Percentiles rank a stretch among this genome's conserved stretches.
Conservation (phyloP, 2,329 filamentous ascomycete species). For the Sarocladium brachiariae region DNA sequence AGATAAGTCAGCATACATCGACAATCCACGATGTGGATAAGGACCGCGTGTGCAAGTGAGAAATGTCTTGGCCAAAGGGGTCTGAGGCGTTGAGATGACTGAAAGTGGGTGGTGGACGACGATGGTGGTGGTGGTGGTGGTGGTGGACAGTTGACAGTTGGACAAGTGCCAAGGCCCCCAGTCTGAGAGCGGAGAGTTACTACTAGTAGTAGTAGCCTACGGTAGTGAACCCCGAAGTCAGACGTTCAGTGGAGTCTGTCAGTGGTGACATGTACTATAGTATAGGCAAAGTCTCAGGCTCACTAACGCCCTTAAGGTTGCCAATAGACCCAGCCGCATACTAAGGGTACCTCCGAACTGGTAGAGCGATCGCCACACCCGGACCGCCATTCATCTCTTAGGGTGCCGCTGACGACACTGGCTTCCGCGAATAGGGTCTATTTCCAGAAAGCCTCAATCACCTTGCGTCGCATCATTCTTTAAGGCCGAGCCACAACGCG, state of each 20-base stretch:
- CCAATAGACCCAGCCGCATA: constrained; percentile 2
- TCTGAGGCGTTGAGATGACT: neutral
- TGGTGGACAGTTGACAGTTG: no score
- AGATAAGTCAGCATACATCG: neutral
- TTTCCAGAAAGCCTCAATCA: no score
- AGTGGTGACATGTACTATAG: no score
- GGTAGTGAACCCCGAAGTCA: neutral
- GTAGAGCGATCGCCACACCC: neutral
- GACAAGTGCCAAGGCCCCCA: no score
- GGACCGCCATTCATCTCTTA: neutral
- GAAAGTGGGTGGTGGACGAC: neutral
- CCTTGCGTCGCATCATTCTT: no score
- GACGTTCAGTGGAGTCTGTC: neutral
- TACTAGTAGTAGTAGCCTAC: neutral
- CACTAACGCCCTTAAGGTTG: neutral
- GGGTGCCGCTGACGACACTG: neutral
- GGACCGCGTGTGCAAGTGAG: neutral
- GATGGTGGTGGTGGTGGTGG: neutral
- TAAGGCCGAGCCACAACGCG: no score
- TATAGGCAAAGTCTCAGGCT: neutral
- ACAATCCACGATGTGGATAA: neutral
- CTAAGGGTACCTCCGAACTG: neutral
- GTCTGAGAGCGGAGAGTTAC: no score
- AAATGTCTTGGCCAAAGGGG: neutral
- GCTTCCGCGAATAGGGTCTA: neutral